A percentile compares a stretch with the other conserved stretches of the same genome.
Evolutionary conservation across 192 early-diverging fungal genomes (phyloP).

Genomic region (Geranomyces michiganensis): DNA sequence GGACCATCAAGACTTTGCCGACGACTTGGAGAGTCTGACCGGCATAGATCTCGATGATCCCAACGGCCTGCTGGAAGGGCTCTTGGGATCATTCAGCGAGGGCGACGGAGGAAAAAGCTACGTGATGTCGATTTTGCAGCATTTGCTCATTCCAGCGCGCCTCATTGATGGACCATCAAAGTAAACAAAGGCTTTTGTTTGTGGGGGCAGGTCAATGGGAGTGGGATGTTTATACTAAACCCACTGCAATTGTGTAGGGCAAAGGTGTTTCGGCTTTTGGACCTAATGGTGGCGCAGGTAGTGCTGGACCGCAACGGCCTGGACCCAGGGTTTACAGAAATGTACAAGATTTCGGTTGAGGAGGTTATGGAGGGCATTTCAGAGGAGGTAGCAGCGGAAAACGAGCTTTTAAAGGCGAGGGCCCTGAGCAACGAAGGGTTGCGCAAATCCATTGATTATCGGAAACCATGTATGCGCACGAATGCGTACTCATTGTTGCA

Average conservation of each 20-base stretch:
- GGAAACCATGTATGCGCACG: neutral
- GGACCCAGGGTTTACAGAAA: constrained; percentile 44
- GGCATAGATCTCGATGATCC: constrained; percentile 46
- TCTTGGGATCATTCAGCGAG: constrained; percentile 32
- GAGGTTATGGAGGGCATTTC: constrained; percentile 43
- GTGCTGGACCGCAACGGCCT: constrained; percentile 47
- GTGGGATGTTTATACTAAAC: constrained; percentile 13
- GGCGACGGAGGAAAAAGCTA: constrained; percentile 27
- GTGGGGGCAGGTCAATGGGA: no score
- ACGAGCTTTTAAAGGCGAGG: constrained; percentile 23
- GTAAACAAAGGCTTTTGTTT: neutral
- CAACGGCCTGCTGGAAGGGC: constrained; percentile 34
- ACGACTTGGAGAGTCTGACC: constrained; percentile 40
- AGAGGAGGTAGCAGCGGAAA: constrained; percentile 31
- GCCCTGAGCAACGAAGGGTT: neutral
- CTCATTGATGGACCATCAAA: constrained; percentile 35
- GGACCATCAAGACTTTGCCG: constrained; percentile 47
- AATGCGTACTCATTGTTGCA: neutral
- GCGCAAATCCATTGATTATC: neutral
- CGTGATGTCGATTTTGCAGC: constrained; percentile 38
- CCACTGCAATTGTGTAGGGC: constrained; percentile 28
- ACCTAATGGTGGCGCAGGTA: constrained; percentile 44
- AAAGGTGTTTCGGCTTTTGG: constrained; percentile 39
- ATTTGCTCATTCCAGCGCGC: constrained; percentile 43
- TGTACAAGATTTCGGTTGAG: constrained; percentile 41